These are phyloP conservation scores for Hippophae gyantsensis DNA, from an alignment of 306 rosid species.

Conservation along the genomic window DNA sequence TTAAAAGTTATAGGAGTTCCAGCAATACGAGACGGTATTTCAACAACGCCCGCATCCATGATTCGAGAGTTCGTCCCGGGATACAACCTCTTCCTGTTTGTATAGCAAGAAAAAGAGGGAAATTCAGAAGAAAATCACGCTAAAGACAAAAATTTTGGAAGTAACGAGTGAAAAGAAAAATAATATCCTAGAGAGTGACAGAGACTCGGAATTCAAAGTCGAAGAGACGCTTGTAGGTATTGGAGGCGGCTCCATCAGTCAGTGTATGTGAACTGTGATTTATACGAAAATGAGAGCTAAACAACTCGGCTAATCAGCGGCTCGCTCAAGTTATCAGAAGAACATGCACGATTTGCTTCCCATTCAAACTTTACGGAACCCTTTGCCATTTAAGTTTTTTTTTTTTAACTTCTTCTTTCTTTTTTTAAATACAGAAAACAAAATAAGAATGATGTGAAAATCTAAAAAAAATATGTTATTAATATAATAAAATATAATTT, in stretches of 20 bases:
- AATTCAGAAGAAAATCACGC: conserved; percentile 8
- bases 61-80: conserved; percentile 17
- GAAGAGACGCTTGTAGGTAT: conserved; percentile 2
- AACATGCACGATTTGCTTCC: too few species aligned
- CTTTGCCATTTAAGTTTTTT: too few species aligned
- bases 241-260: conserved; percentile 45
- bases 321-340: too few species aligned
- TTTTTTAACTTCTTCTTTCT: too few species aligned
- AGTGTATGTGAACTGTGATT: conserved; percentile 11
- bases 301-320: too few species aligned
- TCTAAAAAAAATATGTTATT: too few species aligned
- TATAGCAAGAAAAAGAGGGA: conserved; percentile 20
- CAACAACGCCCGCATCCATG: conserved; percentile 50
- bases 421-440: too few species aligned
- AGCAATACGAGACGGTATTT: conserved; percentile 26
- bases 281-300: too few species aligned
- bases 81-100: conserved; percentile 24
- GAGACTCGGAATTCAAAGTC: conserved; percentile 26
- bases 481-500: too few species aligned
- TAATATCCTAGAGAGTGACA: background rate
- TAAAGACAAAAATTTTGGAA: background rate
- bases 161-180: background rate
- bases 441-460: too few species aligned
- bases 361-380: too few species aligned
- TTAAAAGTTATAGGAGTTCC: conserved; percentile 25